Percentiles rank a stretch among this genome's conserved stretches.
Evolutionary conservation across 352 stramenopile species (phyloP).

Genomic region (Pythium plurisporium): DNA sequence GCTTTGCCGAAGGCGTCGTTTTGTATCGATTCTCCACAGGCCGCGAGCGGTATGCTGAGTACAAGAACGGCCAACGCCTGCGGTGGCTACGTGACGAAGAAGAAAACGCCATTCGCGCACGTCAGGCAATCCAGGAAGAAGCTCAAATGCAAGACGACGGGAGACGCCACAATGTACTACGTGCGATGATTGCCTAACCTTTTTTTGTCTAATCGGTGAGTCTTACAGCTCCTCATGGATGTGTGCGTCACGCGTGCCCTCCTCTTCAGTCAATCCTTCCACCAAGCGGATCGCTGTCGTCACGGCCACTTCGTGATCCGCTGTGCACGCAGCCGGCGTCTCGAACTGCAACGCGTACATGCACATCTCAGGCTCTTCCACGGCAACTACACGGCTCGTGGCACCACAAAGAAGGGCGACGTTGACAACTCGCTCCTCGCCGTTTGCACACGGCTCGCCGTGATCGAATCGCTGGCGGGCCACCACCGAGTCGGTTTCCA

Average conservation of each 20-base stretch:
- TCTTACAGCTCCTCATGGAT: background rate
- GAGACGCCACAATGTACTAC: conserved; percentile 10
- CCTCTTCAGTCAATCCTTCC: no score
- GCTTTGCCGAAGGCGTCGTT: conserved; percentile 42
- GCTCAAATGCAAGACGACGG: background rate
- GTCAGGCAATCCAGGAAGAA: conserved; percentile 6
- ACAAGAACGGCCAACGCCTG: conserved; percentile 29
- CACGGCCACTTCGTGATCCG: background rate
- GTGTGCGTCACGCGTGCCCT: background rate
- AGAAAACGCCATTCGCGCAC: conserved; percentile 22
- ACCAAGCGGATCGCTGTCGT: background rate
- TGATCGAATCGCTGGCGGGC: conserved; percentile 58
- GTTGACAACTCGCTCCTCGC: conserved; percentile 56
- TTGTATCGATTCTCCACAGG: conserved; percentile 37
- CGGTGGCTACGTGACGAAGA: conserved; percentile 51
- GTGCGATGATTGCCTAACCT: conserved; percentile 8
- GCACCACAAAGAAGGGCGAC: conserved; percentile 77
- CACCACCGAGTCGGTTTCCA: conserved; percentile 2
- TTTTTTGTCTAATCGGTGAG: background rate
- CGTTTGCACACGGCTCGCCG: conserved; percentile 85
- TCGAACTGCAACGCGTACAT: conserved; percentile 85
- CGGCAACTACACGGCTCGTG: conserved; percentile 68
- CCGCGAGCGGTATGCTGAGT: conserved; percentile 35
- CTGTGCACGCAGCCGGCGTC: conserved; percentile 48
- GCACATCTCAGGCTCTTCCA: conserved; percentile 91